These are phyloP conservation scores for Pholiota microspora DNA, from an alignment of 768 basidiomycete genomes.

Conservation along the genomic window DNA sequence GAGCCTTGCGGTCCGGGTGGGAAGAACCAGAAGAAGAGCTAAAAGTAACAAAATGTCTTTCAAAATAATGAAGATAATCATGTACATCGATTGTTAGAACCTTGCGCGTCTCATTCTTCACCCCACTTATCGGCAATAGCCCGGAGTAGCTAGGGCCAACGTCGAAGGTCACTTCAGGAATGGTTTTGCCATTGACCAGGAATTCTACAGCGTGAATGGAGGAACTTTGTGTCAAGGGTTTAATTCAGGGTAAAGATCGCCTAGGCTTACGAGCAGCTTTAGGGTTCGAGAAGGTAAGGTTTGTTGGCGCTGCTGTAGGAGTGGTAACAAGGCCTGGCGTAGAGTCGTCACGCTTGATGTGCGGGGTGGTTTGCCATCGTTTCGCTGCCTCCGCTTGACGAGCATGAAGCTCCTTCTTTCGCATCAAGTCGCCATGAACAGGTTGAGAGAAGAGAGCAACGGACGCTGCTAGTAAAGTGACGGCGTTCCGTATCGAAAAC, in stretches of 20 bases:
- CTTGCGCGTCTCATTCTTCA: conserved; percentile 64
- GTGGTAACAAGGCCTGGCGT: conserved; percentile 12
- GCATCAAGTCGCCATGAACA: conserved; percentile 24
- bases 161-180: conserved; percentile 72
- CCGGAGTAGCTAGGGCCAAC: conserved; percentile 77
- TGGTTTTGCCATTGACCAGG: conserved; percentile 61
- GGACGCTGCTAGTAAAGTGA: conserved; percentile 17
- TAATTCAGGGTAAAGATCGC: not conserved
- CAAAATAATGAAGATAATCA: not conserved
- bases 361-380: conserved; percentile 27
- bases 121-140: conserved; percentile 64
- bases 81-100: conserved; percentile 26
- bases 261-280: conserved; percentile 51
- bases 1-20: conserved; percentile 74
- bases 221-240: not conserved
- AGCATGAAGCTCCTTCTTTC: conserved; percentile 41
- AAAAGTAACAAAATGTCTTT: not conserved
- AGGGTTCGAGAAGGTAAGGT: conserved; percentile 72
- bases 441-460: conserved; percentile 13
- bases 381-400: conserved; percentile 49
- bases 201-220: conserved; percentile 45
- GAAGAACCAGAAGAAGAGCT: conserved; percentile 88
- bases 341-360: conserved; percentile 14
- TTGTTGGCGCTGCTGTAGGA: conserved; percentile 34
- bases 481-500: conserved; percentile 13